Percentiles rank a stretch among this genome's conserved stretches.
These are phyloP conservation scores for Cryptococcus maquisensis DNA, from an alignment of 1,284 basidiomycete species.

Conservation along the genomic window DNA sequence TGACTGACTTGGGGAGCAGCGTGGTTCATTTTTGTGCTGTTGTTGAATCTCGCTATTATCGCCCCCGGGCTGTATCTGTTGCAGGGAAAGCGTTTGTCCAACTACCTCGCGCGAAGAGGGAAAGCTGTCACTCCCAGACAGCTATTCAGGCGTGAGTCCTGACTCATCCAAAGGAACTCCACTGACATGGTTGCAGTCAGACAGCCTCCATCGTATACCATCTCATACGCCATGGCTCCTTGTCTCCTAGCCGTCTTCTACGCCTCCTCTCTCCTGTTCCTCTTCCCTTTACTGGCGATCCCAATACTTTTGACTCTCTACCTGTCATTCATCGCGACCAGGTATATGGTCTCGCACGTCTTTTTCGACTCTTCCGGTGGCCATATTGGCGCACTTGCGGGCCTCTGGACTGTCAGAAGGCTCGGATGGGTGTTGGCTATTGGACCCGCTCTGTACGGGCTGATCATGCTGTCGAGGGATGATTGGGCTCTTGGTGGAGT, in stretches of 20 bases:
- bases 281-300: constrained; percentile 71
- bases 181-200: constrained; percentile 53
- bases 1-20: constrained; percentile 17
- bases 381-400: constrained; percentile 65
- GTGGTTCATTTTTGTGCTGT: constrained; percentile 55
- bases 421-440: constrained; percentile 53
- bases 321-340: constrained; percentile 66
- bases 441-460: constrained; percentile 67
- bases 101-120: constrained; percentile 55
- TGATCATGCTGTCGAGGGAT: constrained; percentile 61
- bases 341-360: constrained; percentile 69
- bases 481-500: constrained; percentile 69
- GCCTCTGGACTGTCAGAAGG: constrained; percentile 68
- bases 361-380: constrained; percentile 62
- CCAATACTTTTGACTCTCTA: constrained; percentile 64
- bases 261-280: constrained; percentile 62
- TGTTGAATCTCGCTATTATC: constrained; percentile 65
- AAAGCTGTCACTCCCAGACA: constrained; percentile 68
- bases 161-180: background rate
- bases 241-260: constrained; percentile 66
- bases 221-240: constrained; percentile 61
- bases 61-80: constrained; percentile 66
- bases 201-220: constrained; percentile 67
- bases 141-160: constrained; percentile 63
- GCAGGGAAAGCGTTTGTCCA: constrained; percentile 62